Conservation (phyloP, 2,329 filamentous ascomycete genomes). For the Thelonectria blattea region DNA sequence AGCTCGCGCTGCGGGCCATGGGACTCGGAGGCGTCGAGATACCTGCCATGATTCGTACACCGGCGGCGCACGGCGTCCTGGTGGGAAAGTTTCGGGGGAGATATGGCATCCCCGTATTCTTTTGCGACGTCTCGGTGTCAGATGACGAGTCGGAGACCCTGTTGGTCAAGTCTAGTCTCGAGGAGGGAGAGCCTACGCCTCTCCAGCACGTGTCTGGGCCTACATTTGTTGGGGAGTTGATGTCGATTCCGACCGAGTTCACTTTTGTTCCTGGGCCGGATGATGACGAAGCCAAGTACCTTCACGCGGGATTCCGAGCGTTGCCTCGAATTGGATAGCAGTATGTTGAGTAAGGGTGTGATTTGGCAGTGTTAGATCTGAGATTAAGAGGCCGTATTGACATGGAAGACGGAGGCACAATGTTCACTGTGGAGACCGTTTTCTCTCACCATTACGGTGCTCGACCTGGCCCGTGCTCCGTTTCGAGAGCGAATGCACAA, state of each 20-base stretch:
- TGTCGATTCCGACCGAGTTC: neutral
- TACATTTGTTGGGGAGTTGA: neutral
- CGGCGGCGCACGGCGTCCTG: neutral
- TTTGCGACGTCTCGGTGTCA: neutral
- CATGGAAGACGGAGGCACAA: too few relatives aligned
- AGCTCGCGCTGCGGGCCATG: conserved; percentile 3
- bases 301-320: neutral
- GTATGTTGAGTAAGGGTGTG: too few relatives aligned
- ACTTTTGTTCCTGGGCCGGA: neutral
- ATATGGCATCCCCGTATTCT: neutral
- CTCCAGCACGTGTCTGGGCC: neutral
- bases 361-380: too few relatives aligned
- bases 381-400: too few relatives aligned
- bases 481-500: neutral
- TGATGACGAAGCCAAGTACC: neutral
- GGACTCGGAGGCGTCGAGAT: neutral
- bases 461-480: neutral
- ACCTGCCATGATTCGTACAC: neutral
- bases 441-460: neutral
- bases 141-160: neutral
- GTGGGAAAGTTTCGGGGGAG: neutral
- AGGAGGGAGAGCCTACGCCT: neutral
- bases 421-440: neutral
- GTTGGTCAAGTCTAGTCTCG: neutral
- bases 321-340: neutral